These are phyloP conservation scores for Torulaspora gathmanii DNA, from an alignment of 805 yeast species.

Conservation along the genomic window DNA sequence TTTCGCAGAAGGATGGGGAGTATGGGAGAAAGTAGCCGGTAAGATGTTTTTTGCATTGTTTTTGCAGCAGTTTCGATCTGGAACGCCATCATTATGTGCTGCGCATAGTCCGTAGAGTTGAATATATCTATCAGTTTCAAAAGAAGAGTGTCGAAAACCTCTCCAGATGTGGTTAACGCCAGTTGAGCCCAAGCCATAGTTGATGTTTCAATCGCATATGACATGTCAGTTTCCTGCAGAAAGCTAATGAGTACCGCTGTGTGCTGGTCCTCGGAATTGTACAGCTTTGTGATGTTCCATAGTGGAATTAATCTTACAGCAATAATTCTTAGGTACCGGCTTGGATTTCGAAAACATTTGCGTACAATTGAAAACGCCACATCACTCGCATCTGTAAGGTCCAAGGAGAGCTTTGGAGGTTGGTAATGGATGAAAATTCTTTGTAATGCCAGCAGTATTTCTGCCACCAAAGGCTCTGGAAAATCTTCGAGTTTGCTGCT, in stretches of 20 bases:
- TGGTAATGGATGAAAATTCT: conserved; percentile 50
- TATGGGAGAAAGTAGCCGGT: conserved; percentile 75
- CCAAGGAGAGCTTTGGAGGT: conserved; percentile 40
- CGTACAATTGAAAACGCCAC: conserved; percentile 40
- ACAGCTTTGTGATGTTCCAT: conserved; percentile 39
- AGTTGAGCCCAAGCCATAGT: conserved; percentile 61
- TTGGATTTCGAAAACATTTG: conserved; percentile 38
- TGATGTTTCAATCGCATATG: conserved; percentile 53
- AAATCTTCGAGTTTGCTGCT: conserved; percentile 23
- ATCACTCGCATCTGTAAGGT: conserved; percentile 8
- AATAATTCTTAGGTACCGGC: conserved; percentile 53
- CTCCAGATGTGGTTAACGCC: conserved; percentile 59
- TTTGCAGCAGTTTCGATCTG: conserved; percentile 57
- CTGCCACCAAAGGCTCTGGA: conserved; percentile 37
- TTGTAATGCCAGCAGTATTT: conserved; percentile 43
- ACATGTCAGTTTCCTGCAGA: conserved; percentile 37
- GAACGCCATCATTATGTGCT: conserved; percentile 60
- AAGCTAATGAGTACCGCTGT: conserved; percentile 44
- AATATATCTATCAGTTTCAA: conserved; percentile 61
- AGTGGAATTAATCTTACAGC: conserved; percentile 52
- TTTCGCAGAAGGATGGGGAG: conserved; percentile 66
- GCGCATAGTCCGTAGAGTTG: conserved; percentile 57
- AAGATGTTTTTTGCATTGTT: conserved; percentile 57
- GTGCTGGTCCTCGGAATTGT: conserved; percentile 39
- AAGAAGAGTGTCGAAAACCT: conserved; percentile 59